These are phyloP conservation scores for Neurospora pannonica DNA, from an alignment of 495 filamentous ascomycete species.

Conservation along the genomic window DNA sequence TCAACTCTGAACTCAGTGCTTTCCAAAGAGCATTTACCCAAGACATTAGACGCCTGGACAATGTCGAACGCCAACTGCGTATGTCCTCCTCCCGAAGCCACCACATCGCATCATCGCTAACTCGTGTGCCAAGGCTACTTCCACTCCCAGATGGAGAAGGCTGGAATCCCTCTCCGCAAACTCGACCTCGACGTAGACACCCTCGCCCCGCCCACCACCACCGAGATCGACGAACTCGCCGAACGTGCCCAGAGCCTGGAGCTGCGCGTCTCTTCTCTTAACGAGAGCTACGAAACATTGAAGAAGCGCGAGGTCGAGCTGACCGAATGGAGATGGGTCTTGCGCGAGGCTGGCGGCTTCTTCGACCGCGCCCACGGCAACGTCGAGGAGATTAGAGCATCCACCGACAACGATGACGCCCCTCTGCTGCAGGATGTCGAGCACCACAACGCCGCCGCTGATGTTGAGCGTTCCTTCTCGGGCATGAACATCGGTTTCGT, in stretches of 20 bases:
- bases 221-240: conserved; percentile 90
- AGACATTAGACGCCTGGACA: conserved; percentile 92
- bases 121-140: conserved; percentile 61
- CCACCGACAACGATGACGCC: conserved; percentile 78
- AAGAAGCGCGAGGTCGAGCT: conserved; percentile 96
- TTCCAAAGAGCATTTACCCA: conserved; percentile 97
- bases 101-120: neutral
- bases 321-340: conserved; percentile 94
- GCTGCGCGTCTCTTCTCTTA: conserved; percentile 79
- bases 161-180: conserved; percentile 68
- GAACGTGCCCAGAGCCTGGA: conserved; percentile 88
- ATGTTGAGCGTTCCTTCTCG: conserved; percentile 77
- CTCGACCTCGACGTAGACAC: conserved; percentile 79
- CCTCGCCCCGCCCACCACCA: conserved; percentile 73
- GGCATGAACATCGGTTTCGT: conserved; percentile 99
- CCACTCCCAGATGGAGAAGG: conserved; percentile 88
- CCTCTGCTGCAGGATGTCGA: conserved; percentile 80
- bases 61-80: conserved; percentile 96
- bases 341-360: conserved; percentile 90
- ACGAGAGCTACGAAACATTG: conserved; percentile 95
- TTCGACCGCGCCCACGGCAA: conserved; percentile 94
- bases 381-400: conserved; percentile 90
- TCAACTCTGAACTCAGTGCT: conserved; percentile 84
- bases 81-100: conserved; percentile 27
- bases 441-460: conserved; percentile 64